Base-by-base conservation (phyloP, 2,329 filamentous ascomycete genomes). In the Cercospora beticola region DNA sequence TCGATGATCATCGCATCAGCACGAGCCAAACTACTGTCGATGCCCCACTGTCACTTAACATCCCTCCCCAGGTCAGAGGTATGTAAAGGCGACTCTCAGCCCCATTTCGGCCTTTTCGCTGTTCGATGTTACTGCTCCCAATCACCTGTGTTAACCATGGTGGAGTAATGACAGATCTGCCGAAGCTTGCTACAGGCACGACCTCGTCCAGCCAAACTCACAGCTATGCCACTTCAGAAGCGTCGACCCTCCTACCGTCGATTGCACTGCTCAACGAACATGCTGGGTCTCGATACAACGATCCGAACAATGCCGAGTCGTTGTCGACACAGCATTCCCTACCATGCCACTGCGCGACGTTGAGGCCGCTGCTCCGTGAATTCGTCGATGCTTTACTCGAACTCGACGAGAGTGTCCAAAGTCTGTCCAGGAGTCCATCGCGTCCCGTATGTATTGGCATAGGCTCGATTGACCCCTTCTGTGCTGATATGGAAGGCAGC, bases 251-350 rank as follows among this genome's bases (percentile, higher is more conserved):
- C 12, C 68, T 77, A 28, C 74, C 75, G 4, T 74, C 76, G 2
- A 76, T 77, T 58, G 72, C 75, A 21, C 62, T 70, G 0, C 68
- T 77, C 43, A 65, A 72, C 31, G 68, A 74, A 36, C 73, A 74
- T 26, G 54, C 71, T 18, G 71, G 18, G 26, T 21, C 52, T 59
- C 64, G 68, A 28, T 31, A 61, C 21, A 68, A 74, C 18, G 73
- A 73, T 60, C 58, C 66, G 36, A 71, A 71, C 43, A 68, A 65
- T 9, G 67, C 68, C 18, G 74, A 70, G 49, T 69, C 70, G 8
- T 26, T 52, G 46, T 62, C 72, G 28, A 71, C 71, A 67, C 66
- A 72, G n/a, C 61, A 68, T 5, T 65, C 69, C 2, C 59, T 72
- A 16, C 64, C 73, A 21, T 77, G 75, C 66, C 62, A 66, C n/a